Conservation (phyloP, 1,284 basidiomycete genomes). For the Porogramme epimiltina region DNA sequence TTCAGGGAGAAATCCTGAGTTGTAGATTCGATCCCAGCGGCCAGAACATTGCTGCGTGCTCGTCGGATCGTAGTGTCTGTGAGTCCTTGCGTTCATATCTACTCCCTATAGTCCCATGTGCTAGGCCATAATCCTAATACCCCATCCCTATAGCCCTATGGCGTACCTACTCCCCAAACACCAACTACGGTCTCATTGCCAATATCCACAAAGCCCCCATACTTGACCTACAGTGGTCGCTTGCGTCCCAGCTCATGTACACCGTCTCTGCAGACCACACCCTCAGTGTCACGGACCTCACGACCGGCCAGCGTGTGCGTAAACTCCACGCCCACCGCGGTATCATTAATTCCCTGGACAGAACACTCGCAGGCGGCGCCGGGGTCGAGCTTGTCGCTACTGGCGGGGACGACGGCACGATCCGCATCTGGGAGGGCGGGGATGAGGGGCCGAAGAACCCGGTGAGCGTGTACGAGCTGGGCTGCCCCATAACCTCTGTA, state of each 20-base stretch:
- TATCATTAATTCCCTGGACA: slow-evolving; percentile 86
- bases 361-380: slow-evolving; percentile 78
- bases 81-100: slow-evolving; percentile 32
- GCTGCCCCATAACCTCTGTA: slow-evolving; percentile 89
- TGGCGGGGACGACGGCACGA: slow-evolving; percentile 87
- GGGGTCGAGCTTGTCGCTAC: slow-evolving; percentile 84
- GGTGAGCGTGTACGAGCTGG: slow-evolving; percentile 80
- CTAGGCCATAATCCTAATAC: neutral
- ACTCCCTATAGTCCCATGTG: neutral
- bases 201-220: slow-evolving; percentile 79
- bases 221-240: slow-evolving; percentile 81
- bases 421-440: slow-evolving; percentile 85
- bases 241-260: slow-evolving; percentile 70
- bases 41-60: slow-evolving; percentile 82
- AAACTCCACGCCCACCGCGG: slow-evolving; percentile 84
- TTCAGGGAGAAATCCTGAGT: slow-evolving; percentile 74
- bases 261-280: slow-evolving; percentile 86
- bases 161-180: slow-evolving; percentile 81
- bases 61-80: slow-evolving; percentile 81
- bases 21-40: slow-evolving; percentile 83
- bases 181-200: slow-evolving; percentile 78
- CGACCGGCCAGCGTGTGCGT: slow-evolving; percentile 74
- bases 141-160: slow-evolving; percentile 58
- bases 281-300: slow-evolving; percentile 72
- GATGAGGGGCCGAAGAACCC: slow-evolving; percentile 76